Base-by-base conservation (phyloP, 1,284 basidiomycete genomes). In the Xerocomus minutiporus region DNA sequence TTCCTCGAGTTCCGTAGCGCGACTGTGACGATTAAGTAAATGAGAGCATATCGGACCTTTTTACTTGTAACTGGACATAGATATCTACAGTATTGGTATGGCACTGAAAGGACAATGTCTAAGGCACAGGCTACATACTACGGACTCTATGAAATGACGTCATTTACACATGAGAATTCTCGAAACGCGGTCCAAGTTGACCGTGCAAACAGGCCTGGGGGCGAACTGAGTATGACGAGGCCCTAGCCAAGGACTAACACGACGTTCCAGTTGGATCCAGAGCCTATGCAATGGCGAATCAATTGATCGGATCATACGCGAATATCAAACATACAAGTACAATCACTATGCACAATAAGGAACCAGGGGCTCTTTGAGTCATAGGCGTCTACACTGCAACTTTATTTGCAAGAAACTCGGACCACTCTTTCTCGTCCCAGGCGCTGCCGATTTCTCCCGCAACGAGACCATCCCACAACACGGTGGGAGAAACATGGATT, bases 401-500 rank as follows among this genome's bases (percentile, higher is more conserved):
- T 61, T 85, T 90, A 54, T 81, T 75, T 50, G 74, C 74, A 26
- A 98, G 75, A 72, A 91, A 98, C 54, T 87, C 82, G 32, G 73
- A 76, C 96, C 96, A 97, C 63, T 97, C 91, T 46, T 80, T 78
- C 63, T 86, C 79, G 5, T 81, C 85, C 86, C 91, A 98, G 9
- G 84, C 82, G 59, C 89, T 93, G 4, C 88, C 91, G 43, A 97
- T 79, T 55, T 89, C 84, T 45, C 75, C 79, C 20, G 84, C 89
- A 53, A 93, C 70, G 32, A 98, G 73, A 7, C 95, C 95, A 64
- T 94, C 88, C 82, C 87, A 91, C 3, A 93, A 73, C 0, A 82
- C 88, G 8, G 93, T 93, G 2, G 94, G 93, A 31, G 93, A 95
- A 48, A 96, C 91, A 62, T 97, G 94, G 49, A 97, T 84, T 5